These are phyloP conservation scores for Nicotiana undulata DNA, from an alignment of 257 asterid genomes.

Conservation along the genomic window DNA sequence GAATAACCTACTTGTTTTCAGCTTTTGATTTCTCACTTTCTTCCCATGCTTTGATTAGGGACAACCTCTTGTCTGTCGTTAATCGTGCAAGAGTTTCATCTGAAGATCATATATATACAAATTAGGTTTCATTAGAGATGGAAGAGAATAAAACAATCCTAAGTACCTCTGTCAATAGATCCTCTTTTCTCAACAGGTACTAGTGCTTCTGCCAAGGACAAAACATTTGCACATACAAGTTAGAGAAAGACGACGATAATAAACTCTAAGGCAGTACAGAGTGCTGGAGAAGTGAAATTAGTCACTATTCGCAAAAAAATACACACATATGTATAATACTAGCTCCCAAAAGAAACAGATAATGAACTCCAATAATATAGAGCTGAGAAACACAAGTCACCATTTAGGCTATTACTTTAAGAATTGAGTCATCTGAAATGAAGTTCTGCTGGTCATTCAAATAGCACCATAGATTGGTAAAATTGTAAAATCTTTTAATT, in stretches of 20 bases:
- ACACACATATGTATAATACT: neutral
- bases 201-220: slow-evolving; percentile 32
- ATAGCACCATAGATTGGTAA: neutral
- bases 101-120: neutral
- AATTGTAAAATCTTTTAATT: neutral
- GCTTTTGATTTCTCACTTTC: slow-evolving; percentile 91
- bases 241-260: neutral
- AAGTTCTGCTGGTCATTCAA: neutral
- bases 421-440: neutral
- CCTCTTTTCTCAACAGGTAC: slow-evolving; percentile 57
- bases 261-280: neutral
- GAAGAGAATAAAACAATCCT: neutral
- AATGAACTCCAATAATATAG: neutral
- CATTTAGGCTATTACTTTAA: neutral
- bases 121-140: slow-evolving; percentile 4
- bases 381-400: neutral
- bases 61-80: slow-evolving; percentile 70
- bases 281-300: neutral
- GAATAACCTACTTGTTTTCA: slow-evolving; percentile 73
- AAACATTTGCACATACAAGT: neutral
- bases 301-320: neutral
- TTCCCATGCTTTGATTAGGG: slow-evolving; percentile 90
- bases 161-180: slow-evolving; percentile 74
- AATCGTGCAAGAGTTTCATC: slow-evolving; percentile 80
- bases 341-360: neutral